These are phyloP conservation scores for Saturnispora sanitii DNA, from an alignment of 805 yeast genomes.

Conservation along the genomic window DNA sequence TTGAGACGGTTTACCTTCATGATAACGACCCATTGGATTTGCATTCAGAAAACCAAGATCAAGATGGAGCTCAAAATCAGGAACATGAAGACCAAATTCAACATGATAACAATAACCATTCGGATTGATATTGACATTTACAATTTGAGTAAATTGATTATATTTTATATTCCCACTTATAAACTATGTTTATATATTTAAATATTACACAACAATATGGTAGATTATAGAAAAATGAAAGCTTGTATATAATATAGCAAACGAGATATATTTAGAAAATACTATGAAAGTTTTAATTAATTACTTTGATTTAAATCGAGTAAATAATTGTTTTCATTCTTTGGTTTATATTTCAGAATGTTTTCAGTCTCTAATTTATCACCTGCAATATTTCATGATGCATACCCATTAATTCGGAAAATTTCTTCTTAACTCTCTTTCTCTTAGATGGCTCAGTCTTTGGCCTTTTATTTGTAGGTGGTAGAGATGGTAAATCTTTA, in stretches of 20 bases:
- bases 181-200: too few species aligned
- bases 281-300: too few species aligned
- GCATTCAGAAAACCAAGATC: not conserved
- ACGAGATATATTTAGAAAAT: too few species aligned
- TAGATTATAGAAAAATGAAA: too few species aligned
- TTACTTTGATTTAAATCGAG: too few species aligned
- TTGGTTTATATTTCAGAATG: not conserved
- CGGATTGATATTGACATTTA: too few species aligned
- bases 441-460: not conserved
- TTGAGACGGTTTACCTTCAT: slow-evolving; percentile 4
- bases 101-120: not conserved
- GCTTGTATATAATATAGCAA: too few species aligned
- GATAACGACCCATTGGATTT: not conserved
- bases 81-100: not conserved
- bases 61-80: not conserved
- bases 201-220: too few species aligned
- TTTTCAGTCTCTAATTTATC: not conserved
- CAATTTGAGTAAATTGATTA: too few species aligned
- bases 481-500: too few species aligned
- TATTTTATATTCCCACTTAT: too few species aligned
- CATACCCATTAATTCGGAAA: not conserved
- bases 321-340: not conserved
- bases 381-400: not conserved
- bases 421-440: not conserved
- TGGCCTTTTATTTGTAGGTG: not conserved